Percentiles rank a stretch among this genome's conserved stretches.
These are phyloP conservation scores for Mentha longifolia DNA, from an alignment of 257 asterid genomes.

Conservation along the genomic window DNA sequence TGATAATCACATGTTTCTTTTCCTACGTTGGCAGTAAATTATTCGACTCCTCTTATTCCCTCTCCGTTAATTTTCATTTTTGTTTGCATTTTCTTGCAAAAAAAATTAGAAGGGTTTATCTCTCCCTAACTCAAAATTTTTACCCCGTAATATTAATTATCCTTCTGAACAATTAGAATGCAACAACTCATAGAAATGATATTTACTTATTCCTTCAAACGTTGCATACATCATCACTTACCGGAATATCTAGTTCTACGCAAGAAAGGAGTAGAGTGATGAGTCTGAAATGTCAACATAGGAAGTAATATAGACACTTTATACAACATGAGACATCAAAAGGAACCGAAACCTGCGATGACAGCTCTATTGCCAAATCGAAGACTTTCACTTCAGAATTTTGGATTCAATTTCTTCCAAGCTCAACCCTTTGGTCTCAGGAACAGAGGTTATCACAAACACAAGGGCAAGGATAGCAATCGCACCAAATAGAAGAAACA, in stretches of 20 bases:
- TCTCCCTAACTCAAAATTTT: too few species aligned
- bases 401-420: constrained; percentile 97
- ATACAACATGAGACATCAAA: not conserved
- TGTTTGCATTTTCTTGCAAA: too few species aligned
- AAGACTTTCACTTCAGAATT: constrained; percentile 61
- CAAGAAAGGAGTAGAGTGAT: not conserved
- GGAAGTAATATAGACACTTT: not conserved
- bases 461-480: constrained; percentile 71
- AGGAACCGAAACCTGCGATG: constrained; percentile 20
- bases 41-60: too few species aligned
- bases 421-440: constrained; percentile 99
- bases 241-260: not conserved
- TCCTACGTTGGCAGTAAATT: too few species aligned
- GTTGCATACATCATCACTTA: constrained; percentile 22
- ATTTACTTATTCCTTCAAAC: not conserved
- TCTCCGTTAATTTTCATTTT: too few species aligned
- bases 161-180: too few species aligned
- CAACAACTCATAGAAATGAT: not conserved
- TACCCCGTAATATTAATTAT: too few species aligned
- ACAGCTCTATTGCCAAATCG: not conserved
- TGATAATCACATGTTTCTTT: too few species aligned
- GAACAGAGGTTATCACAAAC: constrained; percentile 68
- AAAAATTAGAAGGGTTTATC: too few species aligned
- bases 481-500: constrained; percentile 85
- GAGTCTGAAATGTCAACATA: constrained; percentile 1